These are phyloP conservation scores for Filosporella fistucella DNA, from an alignment of 495 filamentous ascomycete genomes.

Conservation along the genomic window DNA sequence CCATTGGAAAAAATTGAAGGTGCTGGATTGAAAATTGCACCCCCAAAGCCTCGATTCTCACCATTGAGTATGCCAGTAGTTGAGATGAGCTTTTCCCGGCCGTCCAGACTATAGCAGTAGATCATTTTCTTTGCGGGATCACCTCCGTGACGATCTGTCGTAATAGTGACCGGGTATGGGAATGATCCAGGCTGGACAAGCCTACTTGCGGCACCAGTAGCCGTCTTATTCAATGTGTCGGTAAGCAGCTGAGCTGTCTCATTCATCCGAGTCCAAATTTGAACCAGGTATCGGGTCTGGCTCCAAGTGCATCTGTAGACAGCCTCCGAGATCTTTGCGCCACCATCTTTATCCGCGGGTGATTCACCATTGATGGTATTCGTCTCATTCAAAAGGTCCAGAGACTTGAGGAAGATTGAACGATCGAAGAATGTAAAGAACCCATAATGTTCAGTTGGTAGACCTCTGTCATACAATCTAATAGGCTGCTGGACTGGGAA, in stretches of 20 bases:
- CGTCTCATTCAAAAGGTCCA: conserved; percentile 32
- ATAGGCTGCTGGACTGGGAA: conserved; percentile 71
- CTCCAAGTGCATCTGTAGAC: conserved; percentile 71
- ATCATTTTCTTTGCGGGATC: conserved; percentile 55
- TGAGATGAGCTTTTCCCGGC: conserved; percentile 43
- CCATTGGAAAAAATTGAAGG: conserved; percentile 40
- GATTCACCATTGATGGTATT: conserved; percentile 28
- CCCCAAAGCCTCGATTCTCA: conserved; percentile 57
- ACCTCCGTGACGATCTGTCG: conserved; percentile 77
- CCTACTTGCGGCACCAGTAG: conserved; percentile 44
- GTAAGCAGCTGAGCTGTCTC: conserved; percentile 41
- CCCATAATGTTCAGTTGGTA: conserved; percentile 80
- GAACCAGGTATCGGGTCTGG: conserved; percentile 79
- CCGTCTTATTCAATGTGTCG: conserved; percentile 3
- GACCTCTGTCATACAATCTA: conserved; percentile 77
- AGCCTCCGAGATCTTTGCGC: conserved; percentile 54
- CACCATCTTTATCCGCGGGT: conserved; percentile 60
- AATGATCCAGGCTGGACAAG: conserved; percentile 67
- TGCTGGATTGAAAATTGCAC: conserved; percentile 54
- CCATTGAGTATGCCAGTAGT: conserved; percentile 48
- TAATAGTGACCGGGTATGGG: conserved; percentile 81
- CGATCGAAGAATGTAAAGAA: conserved; percentile 93
- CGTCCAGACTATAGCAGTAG: conserved; percentile 65
- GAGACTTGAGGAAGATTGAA: conserved; percentile 70
- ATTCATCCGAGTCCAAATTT: conserved; percentile 76